These are phyloP conservation scores for Besnoitia besnoiti DNA, from an alignment of 169 alveolate species.

Conservation along the genomic window DNA sequence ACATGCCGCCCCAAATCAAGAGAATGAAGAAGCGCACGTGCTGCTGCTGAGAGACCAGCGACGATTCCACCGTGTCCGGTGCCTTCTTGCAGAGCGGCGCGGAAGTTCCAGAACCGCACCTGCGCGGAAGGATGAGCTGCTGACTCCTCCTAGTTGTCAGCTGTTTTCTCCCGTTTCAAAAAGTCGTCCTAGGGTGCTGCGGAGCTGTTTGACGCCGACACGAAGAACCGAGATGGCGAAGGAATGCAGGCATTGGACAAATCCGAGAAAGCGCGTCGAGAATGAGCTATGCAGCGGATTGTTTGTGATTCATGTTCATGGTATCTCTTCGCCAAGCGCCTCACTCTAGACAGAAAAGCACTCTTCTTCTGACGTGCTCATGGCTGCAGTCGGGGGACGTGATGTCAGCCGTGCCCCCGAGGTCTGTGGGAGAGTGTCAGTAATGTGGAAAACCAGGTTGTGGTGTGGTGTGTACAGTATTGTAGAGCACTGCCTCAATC, in stretches of 20 bases:
- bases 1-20: conserved; percentile 38
- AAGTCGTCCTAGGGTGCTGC: not conserved
- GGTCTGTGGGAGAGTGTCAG: too few relatives aligned
- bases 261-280: not conserved
- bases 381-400: not conserved
- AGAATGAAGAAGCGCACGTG: conserved; percentile 37
- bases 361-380: not conserved
- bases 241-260: too few relatives aligned
- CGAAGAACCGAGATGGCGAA: not conserved
- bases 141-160: not conserved
- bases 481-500: too few relatives aligned
- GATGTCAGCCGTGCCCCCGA: not conserved
- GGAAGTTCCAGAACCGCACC: not conserved
- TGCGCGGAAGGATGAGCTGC: not conserved
- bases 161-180: not conserved
- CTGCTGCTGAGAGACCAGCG: conserved; percentile 16
- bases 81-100: not conserved
- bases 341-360: not conserved
- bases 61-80: too few relatives aligned
- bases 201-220: not conserved
- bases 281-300: not conserved
- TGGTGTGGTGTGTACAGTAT: too few relatives aligned
- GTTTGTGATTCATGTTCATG: not conserved
- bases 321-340: not conserved
- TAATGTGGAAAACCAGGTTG: too few relatives aligned